Evolutionary conservation across 1,139 yeast species (phyloP).

Genomic region (Martiniozyma asiatica): DNA sequence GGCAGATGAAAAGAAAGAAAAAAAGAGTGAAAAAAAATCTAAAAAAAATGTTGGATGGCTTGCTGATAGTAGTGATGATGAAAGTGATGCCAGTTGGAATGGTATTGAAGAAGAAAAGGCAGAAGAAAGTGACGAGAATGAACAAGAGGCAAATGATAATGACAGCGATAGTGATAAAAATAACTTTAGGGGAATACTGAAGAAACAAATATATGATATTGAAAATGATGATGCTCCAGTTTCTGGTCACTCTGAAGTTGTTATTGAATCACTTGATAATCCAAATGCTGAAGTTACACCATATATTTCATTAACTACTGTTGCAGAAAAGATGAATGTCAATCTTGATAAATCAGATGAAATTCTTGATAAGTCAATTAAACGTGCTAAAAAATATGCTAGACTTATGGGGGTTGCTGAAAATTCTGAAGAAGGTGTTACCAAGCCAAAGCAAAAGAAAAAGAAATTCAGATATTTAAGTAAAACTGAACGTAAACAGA

Average conservation of each 20-base stretch:
- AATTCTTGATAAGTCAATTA: slow-evolving; percentile 51
- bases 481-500: slow-evolving; percentile 62
- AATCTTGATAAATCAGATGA: slow-evolving; percentile 47
- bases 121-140: slow-evolving; percentile 13
- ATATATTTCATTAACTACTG: slow-evolving; percentile 1
- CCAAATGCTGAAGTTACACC: slow-evolving; percentile 34
- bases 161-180: slow-evolving; percentile 12
- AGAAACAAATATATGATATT: slow-evolving; percentile 33
- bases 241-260: slow-evolving; percentile 49
- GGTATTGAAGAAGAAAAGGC: slow-evolving; percentile 14
- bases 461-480: slow-evolving; percentile 82
- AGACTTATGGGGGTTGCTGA: slow-evolving; percentile 36
- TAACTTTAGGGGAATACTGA: slow-evolving; percentile 28
- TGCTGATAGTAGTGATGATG: slow-evolving; percentile 9
- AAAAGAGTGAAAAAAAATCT: slow-evolving; percentile 12
- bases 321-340: slow-evolving; percentile 52
- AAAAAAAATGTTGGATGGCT: slow-evolving; percentile 11
- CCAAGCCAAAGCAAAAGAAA: slow-evolving; percentile 39
- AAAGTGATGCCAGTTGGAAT: slow-evolving; percentile 21
- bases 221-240: slow-evolving; percentile 37
- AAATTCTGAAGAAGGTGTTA: slow-evolving; percentile 16
- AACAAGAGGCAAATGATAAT: slow-evolving; percentile 15
- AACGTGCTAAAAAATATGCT: slow-evolving; percentile 65
- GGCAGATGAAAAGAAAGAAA: slow-evolving; percentile 11
- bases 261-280: slow-evolving; percentile 41